These are phyloP conservation scores for Dothiorella sarmentorum DNA, from an alignment of 2,329 filamentous ascomycete species.

Conservation along the genomic window DNA sequence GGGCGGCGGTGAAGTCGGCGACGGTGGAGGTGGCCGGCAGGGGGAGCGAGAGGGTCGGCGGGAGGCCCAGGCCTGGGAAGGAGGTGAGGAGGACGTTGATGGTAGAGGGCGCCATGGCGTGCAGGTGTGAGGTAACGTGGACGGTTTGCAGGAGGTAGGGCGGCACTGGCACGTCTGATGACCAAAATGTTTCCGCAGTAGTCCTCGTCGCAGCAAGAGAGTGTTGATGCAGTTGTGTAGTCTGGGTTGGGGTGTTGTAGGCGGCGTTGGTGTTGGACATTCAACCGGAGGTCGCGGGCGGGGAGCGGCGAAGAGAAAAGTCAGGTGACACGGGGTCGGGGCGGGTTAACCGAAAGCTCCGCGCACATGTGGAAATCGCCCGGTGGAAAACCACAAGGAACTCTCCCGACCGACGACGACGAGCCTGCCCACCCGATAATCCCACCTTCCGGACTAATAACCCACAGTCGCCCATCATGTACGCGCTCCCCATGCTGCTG, in stretches of 20 bases:
- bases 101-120: slow-evolving; percentile 54
- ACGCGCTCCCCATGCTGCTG: neutral
- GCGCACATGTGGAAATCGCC: slow-evolving; percentile 7
- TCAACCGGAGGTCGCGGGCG: neutral
- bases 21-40: slow-evolving; percentile 63
- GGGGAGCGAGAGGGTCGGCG: slow-evolving; percentile 77
- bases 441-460: slow-evolving; percentile 14
- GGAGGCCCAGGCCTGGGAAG: slow-evolving; percentile 77
- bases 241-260: neutral
- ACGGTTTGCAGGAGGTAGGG: neutral
- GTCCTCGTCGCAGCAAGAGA: neutral
- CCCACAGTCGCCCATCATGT: slow-evolving; percentile 19
- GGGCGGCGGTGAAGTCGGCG: slow-evolving; percentile 64
- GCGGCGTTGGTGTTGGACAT: neutral
- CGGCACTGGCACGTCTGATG: too few species aligned
- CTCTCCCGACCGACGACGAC: slow-evolving; percentile 18
- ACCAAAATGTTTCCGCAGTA: neutral
- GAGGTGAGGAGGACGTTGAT: slow-evolving; percentile 83
- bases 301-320: neutral
- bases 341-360: slow-evolving; percentile 13
- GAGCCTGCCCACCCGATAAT: slow-evolving; percentile 10
- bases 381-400: slow-evolving; percentile 8
- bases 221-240: too few species aligned
- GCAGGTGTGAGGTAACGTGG: neutral
- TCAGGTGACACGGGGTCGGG: neutral